These are phyloP conservation scores for Coemansia asiatica DNA, from an alignment of 192 early-diverging fungal species.

Conservation along the genomic window DNA sequence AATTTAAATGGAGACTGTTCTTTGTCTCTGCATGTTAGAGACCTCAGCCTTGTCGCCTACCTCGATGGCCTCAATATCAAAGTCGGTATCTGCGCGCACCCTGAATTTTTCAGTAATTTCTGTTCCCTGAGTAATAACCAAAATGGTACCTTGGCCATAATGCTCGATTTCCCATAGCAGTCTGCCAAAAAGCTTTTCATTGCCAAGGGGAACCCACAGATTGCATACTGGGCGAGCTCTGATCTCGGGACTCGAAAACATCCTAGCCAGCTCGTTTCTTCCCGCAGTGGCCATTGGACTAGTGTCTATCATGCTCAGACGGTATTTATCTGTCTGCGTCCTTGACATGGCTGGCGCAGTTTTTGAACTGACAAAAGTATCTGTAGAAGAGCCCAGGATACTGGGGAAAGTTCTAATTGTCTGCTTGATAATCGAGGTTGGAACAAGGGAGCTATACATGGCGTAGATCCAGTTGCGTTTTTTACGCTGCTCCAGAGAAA, in stretches of 20 bases:
- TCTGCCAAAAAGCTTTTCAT: slow-evolving; percentile 17
- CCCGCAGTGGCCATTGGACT: not conserved
- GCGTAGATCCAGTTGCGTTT: slow-evolving; percentile 31
- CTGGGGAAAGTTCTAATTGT: slow-evolving; percentile 16
- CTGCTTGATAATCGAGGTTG: slow-evolving; percentile 8
- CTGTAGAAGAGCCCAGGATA: not conserved
- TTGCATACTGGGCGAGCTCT: slow-evolving; percentile 31
- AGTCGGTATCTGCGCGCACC: slow-evolving; percentile 26
- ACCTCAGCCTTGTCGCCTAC: slow-evolving; percentile 20
- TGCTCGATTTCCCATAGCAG: slow-evolving; percentile 31
- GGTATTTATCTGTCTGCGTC: not conserved
- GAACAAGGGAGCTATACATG: slow-evolving; percentile 44
- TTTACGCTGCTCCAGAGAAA: not conserved
- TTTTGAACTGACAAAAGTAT: not conserved
- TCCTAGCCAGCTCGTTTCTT: slow-evolving; percentile 8
- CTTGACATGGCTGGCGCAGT: not conserved
- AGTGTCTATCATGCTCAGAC: slow-evolving; percentile 15
- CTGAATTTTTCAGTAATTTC: slow-evolving; percentile 13
- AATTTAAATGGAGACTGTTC: slow-evolving; percentile 1
- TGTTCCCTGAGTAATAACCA: slow-evolving; percentile 35
- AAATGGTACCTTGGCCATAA: slow-evolving; percentile 40
- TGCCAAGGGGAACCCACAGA: slow-evolving; percentile 46
- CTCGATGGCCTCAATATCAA: slow-evolving; percentile 8
- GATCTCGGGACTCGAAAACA: slow-evolving; percentile 26
- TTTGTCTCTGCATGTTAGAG: not conserved